Percentiles rank a stretch among this genome's conserved stretches.
These are phyloP conservation scores for Amphicarpaea edgeworthii DNA, from an alignment of 306 rosid genomes.

Conservation along the genomic window DNA sequence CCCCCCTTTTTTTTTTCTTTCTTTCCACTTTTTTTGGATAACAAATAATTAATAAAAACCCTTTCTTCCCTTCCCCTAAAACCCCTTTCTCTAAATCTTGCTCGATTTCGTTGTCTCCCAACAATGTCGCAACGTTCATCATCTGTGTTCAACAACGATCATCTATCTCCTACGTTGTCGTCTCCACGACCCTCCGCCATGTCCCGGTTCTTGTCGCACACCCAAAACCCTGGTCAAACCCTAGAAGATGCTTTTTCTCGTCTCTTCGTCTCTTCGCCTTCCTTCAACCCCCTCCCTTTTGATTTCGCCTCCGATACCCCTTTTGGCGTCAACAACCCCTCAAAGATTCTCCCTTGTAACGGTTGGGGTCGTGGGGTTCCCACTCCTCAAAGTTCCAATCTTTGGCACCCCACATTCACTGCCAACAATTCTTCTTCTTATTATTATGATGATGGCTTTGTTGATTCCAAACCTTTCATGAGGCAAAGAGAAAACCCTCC, in stretches of 20 bases:
- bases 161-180: background rate
- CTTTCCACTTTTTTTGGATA: background rate
- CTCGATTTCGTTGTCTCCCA: background rate
- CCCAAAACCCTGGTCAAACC: constrained; percentile 42
- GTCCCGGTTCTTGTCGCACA: background rate
- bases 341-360: background rate
- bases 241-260: constrained; percentile 53
- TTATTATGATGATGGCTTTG: background rate
- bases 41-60: background rate
- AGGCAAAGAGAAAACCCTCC: constrained; percentile 26
- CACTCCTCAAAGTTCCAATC: constrained; percentile 10
- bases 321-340: background rate
- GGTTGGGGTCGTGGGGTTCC: background rate
- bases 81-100: constrained; percentile 27
- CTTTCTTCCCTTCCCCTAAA: background rate
- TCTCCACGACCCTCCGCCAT: background rate
- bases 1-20: background rate
- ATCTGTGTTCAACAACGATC: background rate
- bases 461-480: constrained; percentile 8
- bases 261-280: constrained; percentile 38
- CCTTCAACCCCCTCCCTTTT: background rate
- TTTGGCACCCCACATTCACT: background rate
- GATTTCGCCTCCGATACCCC: background rate
- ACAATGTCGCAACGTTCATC: constrained; percentile 39
- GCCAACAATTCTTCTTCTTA: background rate